A percentile compares a stretch with the other conserved stretches of the same genome.
Evolutionary conservation across 306 rosid species (phyloP).

Genomic region (Ormosia semicastrata): DNA sequence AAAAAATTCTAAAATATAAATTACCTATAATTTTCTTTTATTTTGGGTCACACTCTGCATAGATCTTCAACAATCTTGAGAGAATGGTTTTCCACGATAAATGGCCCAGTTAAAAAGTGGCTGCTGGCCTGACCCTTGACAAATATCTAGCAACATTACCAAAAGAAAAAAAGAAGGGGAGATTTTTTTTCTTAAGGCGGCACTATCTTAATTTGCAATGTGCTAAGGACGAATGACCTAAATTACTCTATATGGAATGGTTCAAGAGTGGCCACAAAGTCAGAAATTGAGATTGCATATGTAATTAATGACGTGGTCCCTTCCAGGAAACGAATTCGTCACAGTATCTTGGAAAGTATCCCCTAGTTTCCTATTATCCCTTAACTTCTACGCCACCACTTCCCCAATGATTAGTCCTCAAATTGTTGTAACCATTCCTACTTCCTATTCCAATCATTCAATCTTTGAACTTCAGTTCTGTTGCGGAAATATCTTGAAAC

Average conservation of each 20-base stretch:
- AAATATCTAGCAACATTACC: neutral
- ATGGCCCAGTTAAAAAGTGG: neutral
- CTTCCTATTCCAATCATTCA: slow-evolving; percentile 14
- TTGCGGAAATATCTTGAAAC: neutral
- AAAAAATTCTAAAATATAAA: neutral
- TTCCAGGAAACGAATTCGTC: neutral
- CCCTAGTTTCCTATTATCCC: neutral
- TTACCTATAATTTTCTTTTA: neutral
- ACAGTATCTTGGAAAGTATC: neutral
- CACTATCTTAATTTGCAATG: neutral
- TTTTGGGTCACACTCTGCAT: no score
- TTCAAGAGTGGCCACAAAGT: neutral
- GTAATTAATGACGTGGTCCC: neutral
- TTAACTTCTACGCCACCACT: slow-evolving; percentile 28
- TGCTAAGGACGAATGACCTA: neutral
- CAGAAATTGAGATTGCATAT: neutral
- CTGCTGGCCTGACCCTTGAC: neutral
- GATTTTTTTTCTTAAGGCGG: neutral
- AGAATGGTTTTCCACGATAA: no score
- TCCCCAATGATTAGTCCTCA: neutral
- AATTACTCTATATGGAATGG: neutral
- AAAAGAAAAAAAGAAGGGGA: neutral
- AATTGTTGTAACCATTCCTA: neutral
- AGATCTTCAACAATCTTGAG: no score
- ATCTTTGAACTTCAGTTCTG: neutral